Evolutionary conservation across 2,329 filamentous ascomycete genomes (phyloP).

Genomic region (Ceratocystis colombiana): DNA sequence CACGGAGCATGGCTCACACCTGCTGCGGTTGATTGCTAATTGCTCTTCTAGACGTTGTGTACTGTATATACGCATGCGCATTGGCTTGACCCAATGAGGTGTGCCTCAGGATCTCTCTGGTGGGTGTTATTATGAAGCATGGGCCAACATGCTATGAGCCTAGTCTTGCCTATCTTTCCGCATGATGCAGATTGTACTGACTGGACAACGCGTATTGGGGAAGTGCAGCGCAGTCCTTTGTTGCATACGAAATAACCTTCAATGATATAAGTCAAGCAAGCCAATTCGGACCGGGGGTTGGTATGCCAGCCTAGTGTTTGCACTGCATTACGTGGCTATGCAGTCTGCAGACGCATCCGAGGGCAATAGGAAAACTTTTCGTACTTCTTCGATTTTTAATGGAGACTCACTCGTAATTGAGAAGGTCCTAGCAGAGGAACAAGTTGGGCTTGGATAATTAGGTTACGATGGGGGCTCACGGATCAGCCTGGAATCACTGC

Average conservation of each 20-base stretch:
- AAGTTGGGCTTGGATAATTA: neutral
- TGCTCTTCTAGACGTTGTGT: neutral
- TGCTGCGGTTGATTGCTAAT: neutral
- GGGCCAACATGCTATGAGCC: constrained; percentile 10
- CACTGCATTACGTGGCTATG: constrained; percentile 5
- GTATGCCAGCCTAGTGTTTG: neutral
- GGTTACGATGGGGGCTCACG: neutral
- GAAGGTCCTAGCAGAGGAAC: neutral
- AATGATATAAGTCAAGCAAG: neutral
- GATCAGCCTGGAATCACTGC: neutral
- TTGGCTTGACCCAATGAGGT: neutral
- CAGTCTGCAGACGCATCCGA: neutral
- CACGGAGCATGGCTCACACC: neutral
- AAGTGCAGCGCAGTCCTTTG: neutral
- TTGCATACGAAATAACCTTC: neutral
- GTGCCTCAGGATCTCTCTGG: neutral
- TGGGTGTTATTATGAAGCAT: neutral
- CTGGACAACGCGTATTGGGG: neutral
- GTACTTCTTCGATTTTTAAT: neutral
- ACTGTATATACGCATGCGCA: neutral
- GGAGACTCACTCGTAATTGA: neutral
- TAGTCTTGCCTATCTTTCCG: neutral
- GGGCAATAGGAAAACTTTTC: neutral
- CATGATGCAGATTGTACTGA: neutral
- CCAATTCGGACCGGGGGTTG: neutral